A percentile compares a stretch with the other conserved stretches of the same genome.
phyloP scores from a whole-genome alignment of 2,329 filamentous ascomycete genomes.

The Xylariomycetidae sp. region DNA sequence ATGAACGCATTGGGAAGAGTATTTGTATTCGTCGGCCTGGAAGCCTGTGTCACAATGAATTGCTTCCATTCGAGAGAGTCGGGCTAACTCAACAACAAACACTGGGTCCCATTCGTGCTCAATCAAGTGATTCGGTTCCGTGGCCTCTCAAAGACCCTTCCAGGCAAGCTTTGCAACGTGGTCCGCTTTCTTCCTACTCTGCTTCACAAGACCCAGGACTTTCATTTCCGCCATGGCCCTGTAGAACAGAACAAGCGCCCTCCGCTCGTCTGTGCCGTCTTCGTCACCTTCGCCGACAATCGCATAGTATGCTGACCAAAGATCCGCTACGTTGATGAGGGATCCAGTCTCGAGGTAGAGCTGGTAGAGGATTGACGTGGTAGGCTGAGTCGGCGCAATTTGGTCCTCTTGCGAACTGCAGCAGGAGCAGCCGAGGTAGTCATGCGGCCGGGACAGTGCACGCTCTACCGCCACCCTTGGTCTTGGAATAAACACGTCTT shows the following conservation, averaged over 20 bases:
- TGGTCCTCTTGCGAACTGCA: conserved; percentile 47
- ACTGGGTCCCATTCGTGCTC: neutral
- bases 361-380: conserved; percentile 70
- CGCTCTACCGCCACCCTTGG: conserved; percentile 66
- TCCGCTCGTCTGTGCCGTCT: conserved; percentile 43
- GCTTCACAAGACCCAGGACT: conserved; percentile 80
- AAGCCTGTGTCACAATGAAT: conserved; percentile 9
- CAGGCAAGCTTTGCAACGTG: conserved; percentile 72
- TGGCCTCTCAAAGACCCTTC: conserved; percentile 60
- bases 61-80: conserved; percentile 1
- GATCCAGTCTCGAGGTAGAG: conserved; percentile 72
- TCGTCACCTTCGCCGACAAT: conserved; percentile 47
- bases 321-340: conserved; percentile 71
- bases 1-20: conserved; percentile 11
- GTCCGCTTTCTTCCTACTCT: conserved; percentile 85
- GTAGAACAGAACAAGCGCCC: conserved; percentile 73
- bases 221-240: conserved; percentile 77
- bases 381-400: conserved; percentile 56
- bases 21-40: conserved; percentile 3
- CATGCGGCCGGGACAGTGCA: conserved; percentile 64
- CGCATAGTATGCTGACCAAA: conserved; percentile 71
- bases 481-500: conserved; percentile 68
- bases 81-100: conserved; percentile 6
- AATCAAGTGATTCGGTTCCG: conserved; percentile 6
- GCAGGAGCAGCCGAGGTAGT: conserved; percentile 71